A percentile compares a stretch with the other conserved stretches of the same genome.
Conservation (phyloP, 306 rosid genomes). For the Fragaria ananassa region DNA sequence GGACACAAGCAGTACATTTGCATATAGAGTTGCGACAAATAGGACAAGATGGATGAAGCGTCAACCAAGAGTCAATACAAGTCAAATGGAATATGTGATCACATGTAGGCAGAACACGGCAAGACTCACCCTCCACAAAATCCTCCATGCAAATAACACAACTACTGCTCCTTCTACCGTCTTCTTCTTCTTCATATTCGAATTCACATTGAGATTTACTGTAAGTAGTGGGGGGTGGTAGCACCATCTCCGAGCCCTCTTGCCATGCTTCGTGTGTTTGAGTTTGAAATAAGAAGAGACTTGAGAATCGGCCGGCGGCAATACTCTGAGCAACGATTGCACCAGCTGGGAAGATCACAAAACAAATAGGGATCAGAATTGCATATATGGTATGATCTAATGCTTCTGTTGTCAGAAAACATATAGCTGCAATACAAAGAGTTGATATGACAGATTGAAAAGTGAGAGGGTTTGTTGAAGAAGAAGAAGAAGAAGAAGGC, state of each 20-base stretch:
- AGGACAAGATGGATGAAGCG: constrained; percentile 16
- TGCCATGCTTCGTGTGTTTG: background rate
- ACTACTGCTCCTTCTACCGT: background rate
- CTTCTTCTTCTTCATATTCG: background rate
- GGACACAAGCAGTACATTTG: background rate
- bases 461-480: background rate
- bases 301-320: background rate
- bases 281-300: background rate
- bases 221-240: background rate
- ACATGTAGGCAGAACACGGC: constrained; percentile 19
- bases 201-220: background rate
- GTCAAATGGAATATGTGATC: constrained; percentile 20
- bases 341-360: background rate
- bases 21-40: constrained; percentile 1
- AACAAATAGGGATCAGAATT: background rate
- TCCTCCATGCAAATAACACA: constrained; percentile 23
- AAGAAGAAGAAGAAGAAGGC: background rate
- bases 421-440: background rate
- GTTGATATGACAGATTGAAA: background rate
- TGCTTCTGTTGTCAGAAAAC: constrained; percentile 4
- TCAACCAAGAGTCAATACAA: constrained; percentile 23
- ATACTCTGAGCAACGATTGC: background rate
- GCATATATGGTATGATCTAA: background rate
- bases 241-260: background rate
- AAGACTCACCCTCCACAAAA: constrained; percentile 4